A percentile compares a stretch with the other conserved stretches of the same genome.
These are phyloP conservation scores for Kodamaea ohmeri DNA, from an alignment of 1,139 yeast genomes.

Conservation along the genomic window DNA sequence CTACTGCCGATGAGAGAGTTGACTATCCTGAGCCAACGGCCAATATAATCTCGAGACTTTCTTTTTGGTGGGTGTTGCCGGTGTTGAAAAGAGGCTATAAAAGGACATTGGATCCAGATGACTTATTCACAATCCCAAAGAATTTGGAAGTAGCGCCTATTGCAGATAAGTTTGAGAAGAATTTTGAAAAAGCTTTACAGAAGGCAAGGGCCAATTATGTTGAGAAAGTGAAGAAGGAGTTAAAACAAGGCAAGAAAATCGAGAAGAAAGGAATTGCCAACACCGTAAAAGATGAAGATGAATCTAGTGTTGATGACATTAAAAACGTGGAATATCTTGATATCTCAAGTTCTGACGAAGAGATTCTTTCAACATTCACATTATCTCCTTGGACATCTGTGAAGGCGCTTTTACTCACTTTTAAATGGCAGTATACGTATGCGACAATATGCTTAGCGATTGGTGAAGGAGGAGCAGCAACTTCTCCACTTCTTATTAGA, in stretches of 20 bases:
- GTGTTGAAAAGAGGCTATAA: slow-evolving; percentile 47
- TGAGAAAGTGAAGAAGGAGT: neutral
- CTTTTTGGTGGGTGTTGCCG: slow-evolving; percentile 52
- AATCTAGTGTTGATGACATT: slow-evolving; percentile 24
- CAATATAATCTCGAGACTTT: slow-evolving; percentile 34
- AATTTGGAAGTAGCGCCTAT: slow-evolving; percentile 34
- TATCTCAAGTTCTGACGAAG: neutral
- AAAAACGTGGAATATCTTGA: slow-evolving; percentile 17
- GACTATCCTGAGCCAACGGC: slow-evolving; percentile 32
- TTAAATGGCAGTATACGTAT: slow-evolving; percentile 5
- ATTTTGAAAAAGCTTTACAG: slow-evolving; percentile 22
- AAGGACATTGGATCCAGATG: slow-evolving; percentile 47
- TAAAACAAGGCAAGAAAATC: neutral
- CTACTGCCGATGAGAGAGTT: slow-evolving; percentile 50
- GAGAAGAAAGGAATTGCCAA: slow-evolving; percentile 3
- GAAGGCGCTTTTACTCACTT: slow-evolving; percentile 19
- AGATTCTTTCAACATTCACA: slow-evolving; percentile 9
- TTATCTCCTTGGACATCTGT: slow-evolving; percentile 17
- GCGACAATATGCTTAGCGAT: slow-evolving; percentile 21
- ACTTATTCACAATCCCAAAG: slow-evolving; percentile 39
- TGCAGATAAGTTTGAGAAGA: slow-evolving; percentile 28
- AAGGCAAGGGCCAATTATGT: slow-evolving; percentile 14
- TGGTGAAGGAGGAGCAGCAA: slow-evolving; percentile 19
- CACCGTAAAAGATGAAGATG: slow-evolving; percentile 15
- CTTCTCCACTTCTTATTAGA: slow-evolving; percentile 35